A percentile compares a stretch with the other conserved stretches of the same genome.
Evolutionary conservation across 1,139 yeast genomes (phyloP).

Genomic region (Kurtzmaniella natalensis): DNA sequence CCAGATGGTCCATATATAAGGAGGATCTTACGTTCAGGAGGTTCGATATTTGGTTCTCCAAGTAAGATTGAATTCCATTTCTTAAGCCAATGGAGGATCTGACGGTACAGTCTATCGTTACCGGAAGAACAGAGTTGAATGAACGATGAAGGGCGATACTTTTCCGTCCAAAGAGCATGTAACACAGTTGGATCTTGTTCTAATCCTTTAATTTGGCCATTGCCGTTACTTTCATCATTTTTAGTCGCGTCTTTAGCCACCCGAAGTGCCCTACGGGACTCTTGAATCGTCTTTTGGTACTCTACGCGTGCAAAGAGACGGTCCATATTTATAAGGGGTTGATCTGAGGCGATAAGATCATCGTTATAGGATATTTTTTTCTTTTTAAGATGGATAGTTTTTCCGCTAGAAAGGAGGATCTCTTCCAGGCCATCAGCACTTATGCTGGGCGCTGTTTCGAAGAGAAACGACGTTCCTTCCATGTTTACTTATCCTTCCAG

Average conservation of each 20-base stretch:
- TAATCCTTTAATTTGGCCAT: background rate
- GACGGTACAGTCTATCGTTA: slow-evolving; percentile 73
- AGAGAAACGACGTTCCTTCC: slow-evolving; percentile 1
- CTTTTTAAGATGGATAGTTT: background rate
- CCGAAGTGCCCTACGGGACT: slow-evolving; percentile 3
- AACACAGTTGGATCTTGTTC: background rate
- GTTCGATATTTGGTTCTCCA: slow-evolving; percentile 37
- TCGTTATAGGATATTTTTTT: background rate
- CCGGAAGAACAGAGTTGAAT: slow-evolving; percentile 65
- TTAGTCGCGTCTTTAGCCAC: background rate
- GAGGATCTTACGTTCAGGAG: slow-evolving; percentile 70
- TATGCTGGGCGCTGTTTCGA: background rate
- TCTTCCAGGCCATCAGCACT: background rate
- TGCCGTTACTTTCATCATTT: background rate
- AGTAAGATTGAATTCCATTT: slow-evolving; percentile 76
- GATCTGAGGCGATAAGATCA: background rate
- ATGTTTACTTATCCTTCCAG: too few species aligned
- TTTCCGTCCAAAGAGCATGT: slow-evolving; percentile 64
- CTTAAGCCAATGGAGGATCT: slow-evolving; percentile 71
- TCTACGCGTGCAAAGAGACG: slow-evolving; percentile 5
- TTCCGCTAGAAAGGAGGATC: slow-evolving; percentile 1
- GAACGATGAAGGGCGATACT: slow-evolving; percentile 74
- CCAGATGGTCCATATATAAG: slow-evolving; percentile 93
- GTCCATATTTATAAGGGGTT: slow-evolving; percentile 6
- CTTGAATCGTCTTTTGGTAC: slow-evolving; percentile 3